These are phyloP conservation scores for Iberis amara DNA, from an alignment of 441 rosid species.

Conservation along the genomic window DNA sequence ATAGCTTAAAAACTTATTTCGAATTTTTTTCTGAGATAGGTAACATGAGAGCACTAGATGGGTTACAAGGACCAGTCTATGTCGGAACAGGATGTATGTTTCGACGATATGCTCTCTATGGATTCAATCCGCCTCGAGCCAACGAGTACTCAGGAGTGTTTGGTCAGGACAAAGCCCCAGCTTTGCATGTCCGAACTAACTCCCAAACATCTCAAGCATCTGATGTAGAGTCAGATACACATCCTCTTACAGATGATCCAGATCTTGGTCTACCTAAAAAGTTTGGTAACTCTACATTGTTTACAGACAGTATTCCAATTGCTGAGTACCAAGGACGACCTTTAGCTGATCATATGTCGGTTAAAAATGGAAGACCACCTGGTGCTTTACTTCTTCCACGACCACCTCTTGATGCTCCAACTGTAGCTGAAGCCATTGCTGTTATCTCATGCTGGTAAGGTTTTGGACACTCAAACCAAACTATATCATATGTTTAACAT, in stretches of 20 bases:
- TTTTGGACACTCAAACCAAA: too few species aligned
- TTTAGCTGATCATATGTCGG: constrained; percentile 75
- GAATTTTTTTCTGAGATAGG: too few species aligned
- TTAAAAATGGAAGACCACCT: constrained; percentile 72
- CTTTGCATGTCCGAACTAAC: constrained; percentile 31
- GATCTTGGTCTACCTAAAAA: constrained; percentile 66
- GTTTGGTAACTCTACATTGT: constrained; percentile 78
- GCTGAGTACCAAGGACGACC: constrained; percentile 82
- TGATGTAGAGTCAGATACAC: constrained; percentile 40
- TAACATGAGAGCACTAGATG: too few species aligned
- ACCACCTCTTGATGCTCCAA: constrained; percentile 74
- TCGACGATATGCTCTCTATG: constrained; percentile 75
- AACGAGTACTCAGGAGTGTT: constrained; percentile 61
- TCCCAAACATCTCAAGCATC: constrained; percentile 29
- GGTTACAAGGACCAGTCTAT: constrained; percentile 68
- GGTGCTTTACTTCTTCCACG: constrained; percentile 70
- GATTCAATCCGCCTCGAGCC: constrained; percentile 84
- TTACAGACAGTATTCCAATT: constrained; percentile 67
- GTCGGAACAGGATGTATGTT: constrained; percentile 93
- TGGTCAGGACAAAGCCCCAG: constrained; percentile 50
- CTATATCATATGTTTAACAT: too few species aligned
- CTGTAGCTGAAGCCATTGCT: constrained; percentile 77
- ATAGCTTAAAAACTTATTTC: too few species aligned
- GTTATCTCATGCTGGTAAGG: constrained; percentile 75
- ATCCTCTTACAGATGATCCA: constrained; percentile 69